These are phyloP conservation scores for Chamaecrista fasciculata DNA, from an alignment of 306 rosid species.

Conservation along the genomic window DNA sequence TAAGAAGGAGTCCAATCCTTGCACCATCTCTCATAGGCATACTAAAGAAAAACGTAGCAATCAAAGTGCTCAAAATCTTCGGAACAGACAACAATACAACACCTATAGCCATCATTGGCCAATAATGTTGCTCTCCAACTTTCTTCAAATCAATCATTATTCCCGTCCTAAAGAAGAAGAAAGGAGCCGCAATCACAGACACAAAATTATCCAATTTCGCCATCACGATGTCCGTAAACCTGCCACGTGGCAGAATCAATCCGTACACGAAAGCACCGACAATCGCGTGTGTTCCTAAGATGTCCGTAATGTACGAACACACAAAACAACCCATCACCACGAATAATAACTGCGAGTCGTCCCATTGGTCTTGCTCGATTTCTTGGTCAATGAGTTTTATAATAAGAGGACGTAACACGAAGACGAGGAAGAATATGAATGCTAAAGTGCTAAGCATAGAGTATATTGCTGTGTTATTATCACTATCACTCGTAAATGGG, in stretches of 20 bases:
- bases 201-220: conserved; percentile 38
- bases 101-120: background rate
- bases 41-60: conserved; percentile 19
- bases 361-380: conserved; percentile 25
- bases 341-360: conserved; percentile 15
- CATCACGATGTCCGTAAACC: conserved; percentile 23
- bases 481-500: conserved; percentile 17
- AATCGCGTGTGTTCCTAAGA: conserved; percentile 39
- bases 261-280: conserved; percentile 50
- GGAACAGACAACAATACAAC: conserved; percentile 22
- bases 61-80: conserved; percentile 37
- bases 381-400: background rate
- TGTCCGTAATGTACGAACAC: conserved; percentile 32
- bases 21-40: conserved; percentile 33
- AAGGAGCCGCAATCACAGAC: conserved; percentile 25
- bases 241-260: conserved; percentile 42
- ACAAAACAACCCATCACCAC: conserved; percentile 34
- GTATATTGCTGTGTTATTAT: background rate
- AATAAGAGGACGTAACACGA: conserved; percentile 25
- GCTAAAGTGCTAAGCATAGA: background rate
- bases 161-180: conserved; percentile 38
- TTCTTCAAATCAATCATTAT: background rate
- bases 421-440: conserved; percentile 20
- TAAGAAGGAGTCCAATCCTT: conserved; percentile 42
- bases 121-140: background rate